Conservation (phyloP, 352 stramenopile species). For the Aphanomyces euteiches region DNA sequence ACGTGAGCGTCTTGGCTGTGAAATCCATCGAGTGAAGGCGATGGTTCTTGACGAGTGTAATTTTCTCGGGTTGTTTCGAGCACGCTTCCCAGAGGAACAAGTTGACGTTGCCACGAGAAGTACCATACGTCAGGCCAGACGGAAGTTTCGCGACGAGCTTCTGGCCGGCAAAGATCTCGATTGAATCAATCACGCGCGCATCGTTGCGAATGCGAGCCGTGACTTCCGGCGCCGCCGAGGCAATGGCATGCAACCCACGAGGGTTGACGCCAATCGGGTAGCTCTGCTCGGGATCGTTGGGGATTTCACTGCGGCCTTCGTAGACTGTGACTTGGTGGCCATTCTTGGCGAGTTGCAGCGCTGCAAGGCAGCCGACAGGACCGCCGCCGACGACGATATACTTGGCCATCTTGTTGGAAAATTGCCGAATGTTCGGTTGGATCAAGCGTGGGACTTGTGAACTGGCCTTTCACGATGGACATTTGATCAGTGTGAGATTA, state of each 20-base stretch:
- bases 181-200: slow-evolving; percentile 1
- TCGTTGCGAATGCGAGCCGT: not conserved
- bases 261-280: slow-evolving; percentile 29
- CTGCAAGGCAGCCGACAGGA: slow-evolving; percentile 15
- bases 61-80: not conserved
- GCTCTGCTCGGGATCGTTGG: slow-evolving; percentile 22
- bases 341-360: slow-evolving; percentile 8
- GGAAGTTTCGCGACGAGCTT: not conserved
- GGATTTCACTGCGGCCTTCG: slow-evolving; percentile 22
- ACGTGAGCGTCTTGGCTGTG: slow-evolving; percentile 1
- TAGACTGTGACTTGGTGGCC: slow-evolving; percentile 12
- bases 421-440: not conserved
- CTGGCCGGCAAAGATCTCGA: not conserved
- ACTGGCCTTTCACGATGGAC: too few species aligned
- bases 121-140: slow-evolving; percentile 6
- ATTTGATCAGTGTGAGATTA: too few species aligned
- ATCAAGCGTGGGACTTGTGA: too few species aligned
- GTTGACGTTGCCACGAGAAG: slow-evolving; percentile 22
- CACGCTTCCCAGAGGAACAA: not conserved
- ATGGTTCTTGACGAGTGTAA: slow-evolving; percentile 22
- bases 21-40: slow-evolving; percentile 1
- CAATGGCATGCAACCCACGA: slow-evolving; percentile 16
- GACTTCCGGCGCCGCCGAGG: not conserved
- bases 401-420: not conserved
- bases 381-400: slow-evolving; percentile 22